Percentiles rank a stretch among this genome's conserved stretches.
phyloP scores from a whole-genome alignment of 2,329 filamentous ascomycete genomes.

The Trichoderma atroviride region DNA sequence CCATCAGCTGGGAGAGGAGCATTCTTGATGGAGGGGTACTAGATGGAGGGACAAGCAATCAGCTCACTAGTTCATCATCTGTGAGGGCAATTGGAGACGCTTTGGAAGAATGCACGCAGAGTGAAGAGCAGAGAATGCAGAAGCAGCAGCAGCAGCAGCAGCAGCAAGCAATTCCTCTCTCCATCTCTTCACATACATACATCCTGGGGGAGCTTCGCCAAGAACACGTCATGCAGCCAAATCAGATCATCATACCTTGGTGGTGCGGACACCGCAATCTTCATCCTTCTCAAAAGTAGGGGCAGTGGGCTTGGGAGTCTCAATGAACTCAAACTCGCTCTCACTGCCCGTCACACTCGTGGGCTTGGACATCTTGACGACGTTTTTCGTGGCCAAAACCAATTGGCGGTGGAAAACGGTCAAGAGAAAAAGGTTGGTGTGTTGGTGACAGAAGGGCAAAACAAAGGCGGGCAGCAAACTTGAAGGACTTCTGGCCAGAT shows the following conservation, averaged over 20 bases:
- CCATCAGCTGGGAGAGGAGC: constrained; percentile 89
- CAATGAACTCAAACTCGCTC: constrained; percentile 48
- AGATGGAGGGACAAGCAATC: background rate
- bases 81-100: background rate
- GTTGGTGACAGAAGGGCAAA: constrained; percentile 21
- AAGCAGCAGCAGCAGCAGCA: background rate
- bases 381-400: constrained; percentile 29
- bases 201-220: background rate
- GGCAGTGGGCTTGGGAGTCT: constrained; percentile 44
- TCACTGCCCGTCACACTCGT: constrained; percentile 38
- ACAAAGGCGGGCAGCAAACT: background rate
- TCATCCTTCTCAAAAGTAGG: constrained; percentile 69
- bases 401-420: constrained; percentile 31
- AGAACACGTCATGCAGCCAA: background rate
- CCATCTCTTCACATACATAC: background rate
- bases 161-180: background rate
- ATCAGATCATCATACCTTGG: constrained; percentile 37
- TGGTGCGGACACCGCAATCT: constrained; percentile 55
- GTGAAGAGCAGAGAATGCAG: background rate
- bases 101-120: background rate
- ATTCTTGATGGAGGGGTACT: constrained; percentile 79
- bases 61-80: background rate
- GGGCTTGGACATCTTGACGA: constrained; percentile 41
- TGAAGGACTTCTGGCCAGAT: background rate
- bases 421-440: background rate